Evolutionary conservation across 164 flowering plant species (phyloP).

Genomic region (Magnolia sinica): DNA sequence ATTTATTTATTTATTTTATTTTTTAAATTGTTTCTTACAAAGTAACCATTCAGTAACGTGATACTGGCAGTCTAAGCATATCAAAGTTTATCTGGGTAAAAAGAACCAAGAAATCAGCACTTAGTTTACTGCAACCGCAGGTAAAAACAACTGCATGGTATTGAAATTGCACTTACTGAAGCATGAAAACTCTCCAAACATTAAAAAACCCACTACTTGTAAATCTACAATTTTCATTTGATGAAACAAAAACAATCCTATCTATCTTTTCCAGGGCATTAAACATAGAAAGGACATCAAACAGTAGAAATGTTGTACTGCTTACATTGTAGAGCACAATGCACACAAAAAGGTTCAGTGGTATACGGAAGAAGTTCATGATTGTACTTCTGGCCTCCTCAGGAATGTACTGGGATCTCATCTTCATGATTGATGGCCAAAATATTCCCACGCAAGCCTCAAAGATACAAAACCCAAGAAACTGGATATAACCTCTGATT

Average conservation of each 20-base stretch:
- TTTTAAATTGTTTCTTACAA: no score
- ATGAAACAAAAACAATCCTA: background rate
- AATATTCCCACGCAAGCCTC: conserved; percentile 97
- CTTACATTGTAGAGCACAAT: conserved; percentile 80
- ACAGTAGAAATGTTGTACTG: background rate
- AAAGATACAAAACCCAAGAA: conserved; percentile 91
- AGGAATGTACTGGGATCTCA: conserved; percentile 97
- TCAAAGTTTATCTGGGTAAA: no score
- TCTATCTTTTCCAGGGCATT: background rate
- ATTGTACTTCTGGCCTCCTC: conserved; percentile 99
- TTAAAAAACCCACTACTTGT: no score
- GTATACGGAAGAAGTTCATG: conserved; percentile 99
- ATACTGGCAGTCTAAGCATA: no score
- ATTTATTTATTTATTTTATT: no score
- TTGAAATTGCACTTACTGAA: no score
- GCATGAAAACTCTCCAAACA: no score
- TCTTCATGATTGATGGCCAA: conserved; percentile 99
- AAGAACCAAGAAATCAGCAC: no score
- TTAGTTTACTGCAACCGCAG: no score
- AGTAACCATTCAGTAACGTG: no score
- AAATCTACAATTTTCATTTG: background rate
- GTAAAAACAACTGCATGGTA: no score
- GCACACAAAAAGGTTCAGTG: conserved; percentile 93
- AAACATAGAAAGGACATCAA: background rate
- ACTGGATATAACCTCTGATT: conserved; percentile 68